Conservation (phyloP, 305 asterid species). For the Rubia tinctorum region DNA sequence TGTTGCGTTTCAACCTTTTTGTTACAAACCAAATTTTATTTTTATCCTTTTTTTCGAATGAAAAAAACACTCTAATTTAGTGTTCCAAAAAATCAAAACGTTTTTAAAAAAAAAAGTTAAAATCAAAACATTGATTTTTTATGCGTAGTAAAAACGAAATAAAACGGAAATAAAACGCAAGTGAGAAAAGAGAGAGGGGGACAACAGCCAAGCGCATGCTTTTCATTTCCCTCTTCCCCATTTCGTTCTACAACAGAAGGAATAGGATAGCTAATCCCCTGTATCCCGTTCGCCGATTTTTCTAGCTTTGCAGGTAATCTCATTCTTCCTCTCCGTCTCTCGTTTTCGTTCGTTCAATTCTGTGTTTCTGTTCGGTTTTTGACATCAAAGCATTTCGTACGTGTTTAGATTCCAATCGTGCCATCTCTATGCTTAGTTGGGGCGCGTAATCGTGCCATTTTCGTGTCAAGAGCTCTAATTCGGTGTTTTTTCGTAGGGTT, state of each 20-base stretch:
- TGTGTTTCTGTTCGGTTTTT: neutral
- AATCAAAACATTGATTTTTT: too few species aligned
- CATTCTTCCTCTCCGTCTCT: neutral
- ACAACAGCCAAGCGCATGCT: slow-evolving; percentile 7
- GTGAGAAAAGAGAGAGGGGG: slow-evolving; percentile 3
- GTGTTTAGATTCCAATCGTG: slow-evolving; percentile 11
- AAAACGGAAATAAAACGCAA: neutral
- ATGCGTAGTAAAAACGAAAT: neutral
- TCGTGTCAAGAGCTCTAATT: neutral
- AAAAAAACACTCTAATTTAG: too few species aligned
- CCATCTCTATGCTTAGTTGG: slow-evolving; percentile 9
- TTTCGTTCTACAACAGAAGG: slow-evolving; percentile 5
- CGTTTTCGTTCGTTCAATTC: neutral
- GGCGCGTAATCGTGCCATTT: neutral
- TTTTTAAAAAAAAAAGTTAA: too few species aligned
- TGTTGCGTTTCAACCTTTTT: too few species aligned
- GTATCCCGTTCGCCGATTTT: neutral
- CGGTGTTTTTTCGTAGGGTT: slow-evolving; percentile 4
- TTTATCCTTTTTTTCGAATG: too few species aligned
- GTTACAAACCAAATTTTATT: too few species aligned
- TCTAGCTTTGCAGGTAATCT: slow-evolving; percentile 22
- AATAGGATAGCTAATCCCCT: slow-evolving; percentile 7
- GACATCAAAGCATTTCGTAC: neutral
- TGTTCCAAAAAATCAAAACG: too few species aligned
- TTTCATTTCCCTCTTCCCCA: neutral